These are phyloP conservation scores for Microsporum canis DNA, from an alignment of 2,329 filamentous ascomycete genomes.

Conservation along the genomic window DNA sequence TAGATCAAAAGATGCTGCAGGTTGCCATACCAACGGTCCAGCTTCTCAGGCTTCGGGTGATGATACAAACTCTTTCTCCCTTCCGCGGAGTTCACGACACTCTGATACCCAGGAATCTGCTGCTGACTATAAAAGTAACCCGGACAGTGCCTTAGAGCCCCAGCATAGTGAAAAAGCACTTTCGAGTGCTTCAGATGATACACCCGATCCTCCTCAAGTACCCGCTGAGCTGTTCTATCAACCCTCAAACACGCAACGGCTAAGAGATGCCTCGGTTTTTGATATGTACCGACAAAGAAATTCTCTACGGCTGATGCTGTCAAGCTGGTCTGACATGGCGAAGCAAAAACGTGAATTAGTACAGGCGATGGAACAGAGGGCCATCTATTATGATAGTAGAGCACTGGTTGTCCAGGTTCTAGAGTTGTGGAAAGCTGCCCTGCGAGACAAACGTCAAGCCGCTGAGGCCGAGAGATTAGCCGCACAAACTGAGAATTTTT, in stretches of 20 bases:
- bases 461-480: conserved; percentile 11
- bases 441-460: conserved; percentile 31
- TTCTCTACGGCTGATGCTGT: conserved; percentile 31
- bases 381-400: conserved; percentile 40
- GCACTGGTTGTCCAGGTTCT: conserved; percentile 44
- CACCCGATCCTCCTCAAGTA: conserved; percentile 6
- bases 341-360: conserved; percentile 25
- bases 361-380: conserved; percentile 32
- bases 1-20: neutral
- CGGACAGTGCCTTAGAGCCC: neutral
- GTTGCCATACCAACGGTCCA: neutral
- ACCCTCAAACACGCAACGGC: conserved; percentile 41
- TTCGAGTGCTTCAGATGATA: conserved; percentile 5
- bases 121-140: neutral
- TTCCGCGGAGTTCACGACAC: neutral
- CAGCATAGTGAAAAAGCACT: neutral
- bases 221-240: conserved; percentile 35
- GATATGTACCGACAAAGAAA: conserved; percentile 33
- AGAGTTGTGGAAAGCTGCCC: conserved; percentile 38
- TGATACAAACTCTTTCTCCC: neutral
- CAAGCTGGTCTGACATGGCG: conserved; percentile 39
- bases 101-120: neutral
- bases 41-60: neutral
- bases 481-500: conserved; percentile 42
- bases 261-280: conserved; percentile 41